Conservation (phyloP, 805 yeast species). For the Yarrowia alimentaria region DNA sequence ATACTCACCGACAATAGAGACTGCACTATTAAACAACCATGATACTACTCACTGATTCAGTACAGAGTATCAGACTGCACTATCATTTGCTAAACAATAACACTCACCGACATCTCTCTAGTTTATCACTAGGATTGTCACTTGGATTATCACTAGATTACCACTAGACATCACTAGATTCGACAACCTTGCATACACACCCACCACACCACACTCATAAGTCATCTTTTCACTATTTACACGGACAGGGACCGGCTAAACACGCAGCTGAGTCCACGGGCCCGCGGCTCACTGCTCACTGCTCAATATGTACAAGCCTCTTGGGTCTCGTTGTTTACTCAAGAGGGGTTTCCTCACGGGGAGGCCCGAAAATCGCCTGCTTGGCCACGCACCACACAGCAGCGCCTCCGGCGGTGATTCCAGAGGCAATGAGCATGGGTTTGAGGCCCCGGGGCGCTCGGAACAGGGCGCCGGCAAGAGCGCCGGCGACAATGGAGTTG, state of each 20-base stretch:
- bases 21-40: no score
- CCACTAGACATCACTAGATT: background rate
- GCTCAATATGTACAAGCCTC: conserved; percentile 27
- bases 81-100: no score
- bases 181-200: background rate
- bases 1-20: no score
- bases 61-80: no score
- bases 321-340: conserved; percentile 21
- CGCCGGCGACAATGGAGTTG: conserved; percentile 87
- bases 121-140: no score
- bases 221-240: conserved; percentile 23
- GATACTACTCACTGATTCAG: no score
- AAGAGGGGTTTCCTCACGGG: conserved; percentile 18
- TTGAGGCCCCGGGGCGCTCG: conserved; percentile 78
- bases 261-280: no score
- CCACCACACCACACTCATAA: background rate
- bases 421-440: conserved; percentile 87
- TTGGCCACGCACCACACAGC: conserved; percentile 91
- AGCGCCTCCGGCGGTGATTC: conserved; percentile 82
- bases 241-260: no score
- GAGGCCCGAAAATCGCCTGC: conserved; percentile 33
- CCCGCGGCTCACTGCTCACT: background rate
- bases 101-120: no score
- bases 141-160: no score
- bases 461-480: conserved; percentile 86